These are phyloP conservation scores for Cichorium intybus DNA, from an alignment of 140 eudicot species.

Conservation along the genomic window DNA sequence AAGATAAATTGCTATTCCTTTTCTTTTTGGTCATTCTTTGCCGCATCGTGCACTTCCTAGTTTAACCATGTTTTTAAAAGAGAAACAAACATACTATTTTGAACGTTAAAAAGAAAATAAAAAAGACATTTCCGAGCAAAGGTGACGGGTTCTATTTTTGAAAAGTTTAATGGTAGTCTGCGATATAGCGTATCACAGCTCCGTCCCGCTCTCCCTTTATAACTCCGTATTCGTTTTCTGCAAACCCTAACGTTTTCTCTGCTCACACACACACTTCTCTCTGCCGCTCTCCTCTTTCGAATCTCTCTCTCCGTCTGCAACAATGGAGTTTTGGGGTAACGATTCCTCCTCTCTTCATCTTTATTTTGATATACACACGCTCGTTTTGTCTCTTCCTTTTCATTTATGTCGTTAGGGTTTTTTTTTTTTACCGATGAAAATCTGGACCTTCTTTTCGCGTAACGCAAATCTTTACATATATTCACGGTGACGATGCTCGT, in stretches of 20 bases:
- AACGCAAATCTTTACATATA: neutral
- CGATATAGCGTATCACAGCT: conserved; percentile 25
- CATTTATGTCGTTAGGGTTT: conserved; percentile 14
- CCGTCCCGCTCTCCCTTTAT: conserved; percentile 35
- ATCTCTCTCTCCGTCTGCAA: conserved; percentile 2
- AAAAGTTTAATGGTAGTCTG: conserved; percentile 18
- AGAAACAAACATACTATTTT: neutral
- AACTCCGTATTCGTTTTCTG: conserved; percentile 13
- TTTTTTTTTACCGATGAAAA: neutral
- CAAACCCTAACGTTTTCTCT: conserved; percentile 35
- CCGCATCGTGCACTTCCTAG: too few species aligned
- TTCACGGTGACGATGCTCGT: neutral
- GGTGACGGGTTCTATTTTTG: conserved; percentile 5
- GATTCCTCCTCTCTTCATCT: neutral
- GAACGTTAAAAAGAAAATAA: neutral
- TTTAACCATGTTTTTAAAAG: too few species aligned
- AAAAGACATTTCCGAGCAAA: conserved; percentile 8
- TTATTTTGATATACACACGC: neutral
- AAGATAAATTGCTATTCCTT: too few species aligned
- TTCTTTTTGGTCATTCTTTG: too few species aligned
- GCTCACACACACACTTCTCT: conserved; percentile 5
- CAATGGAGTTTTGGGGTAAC: conserved; percentile 89
- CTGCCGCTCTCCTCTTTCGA: conserved; percentile 25
- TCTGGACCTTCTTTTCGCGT: neutral
- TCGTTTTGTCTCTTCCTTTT: neutral